Evolutionary conservation across 2,329 filamentous ascomycete genomes (phyloP).

Genomic region (Diaporthe ilicicola): DNA sequence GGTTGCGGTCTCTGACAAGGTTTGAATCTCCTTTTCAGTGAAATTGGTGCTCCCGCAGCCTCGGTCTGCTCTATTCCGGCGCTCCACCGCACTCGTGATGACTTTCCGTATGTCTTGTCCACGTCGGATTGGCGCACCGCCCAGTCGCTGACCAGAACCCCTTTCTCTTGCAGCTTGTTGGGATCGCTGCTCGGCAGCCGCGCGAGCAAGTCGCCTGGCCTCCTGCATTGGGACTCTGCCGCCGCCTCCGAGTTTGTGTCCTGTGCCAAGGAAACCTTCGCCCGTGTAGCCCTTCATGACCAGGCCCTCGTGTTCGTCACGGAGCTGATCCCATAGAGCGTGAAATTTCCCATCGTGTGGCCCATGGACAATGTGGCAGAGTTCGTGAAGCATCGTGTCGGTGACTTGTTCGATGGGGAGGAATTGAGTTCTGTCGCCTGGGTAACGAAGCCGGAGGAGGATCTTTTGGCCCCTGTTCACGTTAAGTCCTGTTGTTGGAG

Average conservation of each 20-base stretch:
- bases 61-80: constrained; percentile 70
- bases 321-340: constrained; percentile 86
- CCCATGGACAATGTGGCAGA: constrained; percentile 86
- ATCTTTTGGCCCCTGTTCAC: constrained; percentile 81
- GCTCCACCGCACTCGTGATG: constrained; percentile 76
- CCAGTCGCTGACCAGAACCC: constrained; percentile 76
- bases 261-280: constrained; percentile 83
- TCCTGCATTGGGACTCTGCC: constrained; percentile 73
- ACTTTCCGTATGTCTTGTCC: constrained; percentile 76
- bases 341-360: constrained; percentile 87
- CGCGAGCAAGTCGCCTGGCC: constrained; percentile 76
- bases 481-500: constrained; percentile 69
- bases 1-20: constrained; percentile 70
- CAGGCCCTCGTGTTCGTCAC: constrained; percentile 83
- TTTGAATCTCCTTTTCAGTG: constrained; percentile 71
- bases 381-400: constrained; percentile 94
- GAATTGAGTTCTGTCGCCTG: constrained; percentile 78
- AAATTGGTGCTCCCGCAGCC: constrained; percentile 80
- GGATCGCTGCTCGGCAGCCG: constrained; percentile 76
- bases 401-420: constrained; percentile 80
- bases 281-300: constrained; percentile 86
- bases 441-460: constrained; percentile 81
- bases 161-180: constrained; percentile 51
- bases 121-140: constrained; percentile 62
- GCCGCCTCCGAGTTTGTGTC: constrained; percentile 76